These are phyloP conservation scores for Venturia asperata DNA, from an alignment of 2,329 filamentous ascomycete genomes.

Conservation along the genomic window DNA sequence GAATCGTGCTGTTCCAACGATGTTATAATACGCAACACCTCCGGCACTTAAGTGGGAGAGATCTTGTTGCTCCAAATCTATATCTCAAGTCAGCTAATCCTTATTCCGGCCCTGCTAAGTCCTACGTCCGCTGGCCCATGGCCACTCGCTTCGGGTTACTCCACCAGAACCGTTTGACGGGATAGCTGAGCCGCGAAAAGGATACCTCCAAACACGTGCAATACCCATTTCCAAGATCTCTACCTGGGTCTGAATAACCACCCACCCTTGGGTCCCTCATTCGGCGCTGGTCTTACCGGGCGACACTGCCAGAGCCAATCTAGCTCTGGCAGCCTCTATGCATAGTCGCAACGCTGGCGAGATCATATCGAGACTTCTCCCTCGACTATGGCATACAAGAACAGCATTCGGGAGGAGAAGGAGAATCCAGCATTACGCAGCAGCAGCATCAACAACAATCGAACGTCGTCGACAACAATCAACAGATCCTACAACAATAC, in stretches of 20 bases:
- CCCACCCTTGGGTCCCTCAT: conserved; percentile 29
- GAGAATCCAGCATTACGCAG: conserved; percentile 20
- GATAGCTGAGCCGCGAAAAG: conserved; percentile 31
- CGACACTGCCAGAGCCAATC: conserved; percentile 41
- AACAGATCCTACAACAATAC: conserved; percentile 35
- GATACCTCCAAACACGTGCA: conserved; percentile 36
- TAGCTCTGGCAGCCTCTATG: conserved; percentile 46
- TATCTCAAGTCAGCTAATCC: conserved; percentile 33
- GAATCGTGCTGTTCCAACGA: conserved; percentile 30
- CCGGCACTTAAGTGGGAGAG: conserved; percentile 28
- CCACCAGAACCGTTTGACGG: conserved; percentile 37
- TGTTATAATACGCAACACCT: conserved; percentile 34
- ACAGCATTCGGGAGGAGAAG: conserved; percentile 35
- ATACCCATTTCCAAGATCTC: conserved; percentile 29
- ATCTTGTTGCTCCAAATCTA: conserved; percentile 33
- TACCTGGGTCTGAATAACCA: conserved; percentile 30
- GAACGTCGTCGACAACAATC: conserved; percentile 33
- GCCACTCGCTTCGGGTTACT: conserved; percentile 31
- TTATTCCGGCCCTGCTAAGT: conserved; percentile 34
- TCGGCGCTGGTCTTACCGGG: conserved; percentile 39
- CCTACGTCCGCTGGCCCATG: conserved; percentile 25
- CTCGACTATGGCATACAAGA: conserved; percentile 41
- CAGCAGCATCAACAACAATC: conserved; percentile 21
- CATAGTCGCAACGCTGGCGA: conserved; percentile 45
- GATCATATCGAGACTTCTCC: conserved; percentile 39